phyloP scores from a whole-genome alignment of 176 grass and related monocot genomes.

The Thalia dealbata region DNA sequence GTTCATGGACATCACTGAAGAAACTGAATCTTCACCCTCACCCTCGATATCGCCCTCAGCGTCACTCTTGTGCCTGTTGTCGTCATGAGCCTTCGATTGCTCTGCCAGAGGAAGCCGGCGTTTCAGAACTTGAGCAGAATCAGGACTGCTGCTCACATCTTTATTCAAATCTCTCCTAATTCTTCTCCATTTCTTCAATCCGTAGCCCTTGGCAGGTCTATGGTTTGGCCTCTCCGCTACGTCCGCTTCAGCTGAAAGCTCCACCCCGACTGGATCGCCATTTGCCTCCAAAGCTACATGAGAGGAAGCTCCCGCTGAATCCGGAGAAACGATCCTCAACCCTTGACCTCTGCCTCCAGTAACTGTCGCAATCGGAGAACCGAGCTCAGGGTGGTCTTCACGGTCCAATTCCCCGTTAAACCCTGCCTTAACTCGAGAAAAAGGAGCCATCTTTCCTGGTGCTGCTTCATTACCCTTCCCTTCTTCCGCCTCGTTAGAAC shows the following conservation, averaged over 20 bases:
- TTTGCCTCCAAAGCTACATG: neutral
- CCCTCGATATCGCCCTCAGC: neutral
- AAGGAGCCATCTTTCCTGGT: slow-evolving; percentile 11
- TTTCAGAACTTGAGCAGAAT: neutral
- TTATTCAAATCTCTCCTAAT: slow-evolving; percentile 9
- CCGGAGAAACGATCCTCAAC: slow-evolving; percentile 1
- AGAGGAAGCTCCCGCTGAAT: neutral
- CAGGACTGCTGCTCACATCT: neutral
- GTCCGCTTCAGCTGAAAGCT: neutral
- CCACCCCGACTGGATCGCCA: neutral
- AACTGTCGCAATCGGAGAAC: neutral
- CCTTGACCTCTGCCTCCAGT: neutral
- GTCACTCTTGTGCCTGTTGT: neutral
- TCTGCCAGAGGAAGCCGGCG: neutral
- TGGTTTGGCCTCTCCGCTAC: neutral
- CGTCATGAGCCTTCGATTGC: neutral
- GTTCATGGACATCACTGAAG: slow-evolving; percentile 46
- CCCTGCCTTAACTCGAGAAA: neutral
- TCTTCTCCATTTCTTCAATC: slow-evolving; percentile 25
- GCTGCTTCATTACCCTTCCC: neutral
- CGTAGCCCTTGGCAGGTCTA: slow-evolving; percentile 6
- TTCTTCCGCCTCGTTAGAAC: neutral
- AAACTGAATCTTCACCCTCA: slow-evolving; percentile 43
- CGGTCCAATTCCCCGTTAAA: slow-evolving; percentile 7
- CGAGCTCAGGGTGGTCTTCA: neutral